Evolutionary conservation across 345 rosid species (phyloP).

Genomic region (Rhodomyrtus tomentosa): DNA sequence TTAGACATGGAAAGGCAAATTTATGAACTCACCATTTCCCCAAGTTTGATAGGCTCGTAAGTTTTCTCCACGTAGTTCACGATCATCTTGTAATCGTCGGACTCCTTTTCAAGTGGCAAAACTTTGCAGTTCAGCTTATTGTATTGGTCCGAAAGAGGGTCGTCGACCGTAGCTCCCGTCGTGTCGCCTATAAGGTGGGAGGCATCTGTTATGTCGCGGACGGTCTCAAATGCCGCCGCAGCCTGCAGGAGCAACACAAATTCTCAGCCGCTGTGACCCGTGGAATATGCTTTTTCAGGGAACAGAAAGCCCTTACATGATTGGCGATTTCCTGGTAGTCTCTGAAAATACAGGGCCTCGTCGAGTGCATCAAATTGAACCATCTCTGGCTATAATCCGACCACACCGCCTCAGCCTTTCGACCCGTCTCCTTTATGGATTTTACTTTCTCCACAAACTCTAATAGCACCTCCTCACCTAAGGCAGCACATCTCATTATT

Average conservation of each 20-base stretch:
- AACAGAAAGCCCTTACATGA: slow-evolving; percentile 21
- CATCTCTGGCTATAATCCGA: slow-evolving; percentile 70
- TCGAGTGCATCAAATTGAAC: slow-evolving; percentile 58
- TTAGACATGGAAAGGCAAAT: background rate
- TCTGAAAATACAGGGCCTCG: slow-evolving; percentile 51
- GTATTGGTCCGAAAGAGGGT: slow-evolving; percentile 52
- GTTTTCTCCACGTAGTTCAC: slow-evolving; percentile 55
- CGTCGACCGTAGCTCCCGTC: slow-evolving; percentile 58
- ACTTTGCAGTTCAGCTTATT: slow-evolving; percentile 48
- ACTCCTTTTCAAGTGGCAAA: slow-evolving; percentile 39
- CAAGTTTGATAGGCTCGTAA: slow-evolving; percentile 61
- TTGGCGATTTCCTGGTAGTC: slow-evolving; percentile 66
- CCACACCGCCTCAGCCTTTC: slow-evolving; percentile 51
- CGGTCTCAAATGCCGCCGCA: slow-evolving; percentile 50
- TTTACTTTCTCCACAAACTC: slow-evolving; percentile 44
- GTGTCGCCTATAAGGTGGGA: slow-evolving; percentile 66
- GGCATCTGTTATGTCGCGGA: slow-evolving; percentile 54
- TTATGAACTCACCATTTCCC: slow-evolving; percentile 37
- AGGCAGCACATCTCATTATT: background rate
- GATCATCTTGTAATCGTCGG: slow-evolving; percentile 70
- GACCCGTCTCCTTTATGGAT: slow-evolving; percentile 32
- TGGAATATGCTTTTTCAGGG: background rate
- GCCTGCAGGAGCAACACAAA: slow-evolving; percentile 21
- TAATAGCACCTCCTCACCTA: slow-evolving; percentile 56
- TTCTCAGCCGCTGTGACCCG: background rate